These are phyloP conservation scores for Xylariaceae sp. DNA, from an alignment of 2,329 filamentous ascomycete species.

Conservation along the genomic window DNA sequence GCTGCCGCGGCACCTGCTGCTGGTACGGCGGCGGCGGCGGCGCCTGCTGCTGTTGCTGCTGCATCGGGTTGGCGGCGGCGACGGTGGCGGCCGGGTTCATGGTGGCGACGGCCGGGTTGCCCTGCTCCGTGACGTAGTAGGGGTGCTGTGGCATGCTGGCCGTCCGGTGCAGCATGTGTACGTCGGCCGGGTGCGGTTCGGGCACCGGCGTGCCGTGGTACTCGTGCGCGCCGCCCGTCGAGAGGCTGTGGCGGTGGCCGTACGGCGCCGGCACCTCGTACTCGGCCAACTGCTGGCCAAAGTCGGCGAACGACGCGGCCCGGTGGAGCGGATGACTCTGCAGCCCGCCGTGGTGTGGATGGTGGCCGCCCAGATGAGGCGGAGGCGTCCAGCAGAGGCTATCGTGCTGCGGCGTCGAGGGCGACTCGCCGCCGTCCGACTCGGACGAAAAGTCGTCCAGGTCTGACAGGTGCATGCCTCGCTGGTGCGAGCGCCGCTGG, in stretches of 20 bases:
- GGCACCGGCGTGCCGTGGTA: constrained; percentile 35
- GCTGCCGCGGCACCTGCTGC: constrained; percentile 45
- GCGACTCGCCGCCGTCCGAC: constrained; percentile 51
- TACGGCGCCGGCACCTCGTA: constrained; percentile 38
- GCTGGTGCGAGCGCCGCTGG: constrained; percentile 53
- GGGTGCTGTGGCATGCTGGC: constrained; percentile 35
- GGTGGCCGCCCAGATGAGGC: constrained; percentile 32
- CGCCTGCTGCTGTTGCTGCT: too few relatives aligned
- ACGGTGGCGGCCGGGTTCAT: too few relatives aligned
- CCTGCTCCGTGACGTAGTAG: constrained; percentile 54
- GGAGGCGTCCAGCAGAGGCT: constrained; percentile 44
- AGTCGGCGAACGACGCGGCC: constrained; percentile 48
- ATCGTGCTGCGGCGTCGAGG: constrained; percentile 48
- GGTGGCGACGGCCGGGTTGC: constrained; percentile 54
- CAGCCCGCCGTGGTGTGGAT: too few relatives aligned
- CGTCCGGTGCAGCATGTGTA: constrained; percentile 43
- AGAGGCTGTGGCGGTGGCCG: constrained; percentile 40
- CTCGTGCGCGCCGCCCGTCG: constrained; percentile 34
- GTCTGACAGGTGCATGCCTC: constrained; percentile 49
- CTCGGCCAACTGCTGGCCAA: constrained; percentile 41
- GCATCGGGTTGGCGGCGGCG: constrained; percentile 37
- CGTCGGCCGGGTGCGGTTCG: constrained; percentile 35
- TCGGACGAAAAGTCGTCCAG: constrained; percentile 48
- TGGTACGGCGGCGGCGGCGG: constrained; percentile 36
- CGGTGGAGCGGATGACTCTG: constrained; percentile 38